Evolutionary conservation across 257 asterid genomes (phyloP), one percentile per base, ranked within the genome.

Genomic region (Lantana camara): DNA sequence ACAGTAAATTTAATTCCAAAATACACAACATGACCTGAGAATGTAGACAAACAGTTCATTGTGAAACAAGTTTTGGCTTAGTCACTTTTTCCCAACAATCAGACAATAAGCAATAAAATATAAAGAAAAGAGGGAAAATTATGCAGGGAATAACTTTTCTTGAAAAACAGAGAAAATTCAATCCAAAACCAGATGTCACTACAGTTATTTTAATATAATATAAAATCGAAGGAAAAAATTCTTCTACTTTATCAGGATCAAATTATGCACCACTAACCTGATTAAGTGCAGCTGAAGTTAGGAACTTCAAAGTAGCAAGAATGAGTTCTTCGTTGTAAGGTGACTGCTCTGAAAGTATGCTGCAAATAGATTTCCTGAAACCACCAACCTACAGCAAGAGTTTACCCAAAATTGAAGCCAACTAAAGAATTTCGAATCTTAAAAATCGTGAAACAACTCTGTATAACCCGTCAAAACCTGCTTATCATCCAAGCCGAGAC

Each of bases 401-500:
- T 47, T 40, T n/a, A 41, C 40, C 46, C 32, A 27, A 9, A 65
- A 81, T 37, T 73, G 78, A 51, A 52, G 70, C 46, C 40, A 66
- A 35, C 64, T 35, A 8, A 67, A 58, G 44, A 52, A 73, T 19
- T 64, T 58, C 15, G 52, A 11, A 35, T 24, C 21, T 60, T 19
- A 74, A 47, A 73, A 64, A 24, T 60, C 44, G 42, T 64, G 57
- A 52, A 29, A 35, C 47, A 42, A 68, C 37, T 47, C 27, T 42
- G 54, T 54, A n/a, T n/a, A 67, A 19, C 48, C 48, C 40, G 58
- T n/a, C 62, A 60, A 64, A 55, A 93, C 99, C 97, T 87, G 95
- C 76, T 82, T 80, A 75, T 88, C 95, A 66, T 84, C 94, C 83
- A 94, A 84, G 71, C 91, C 84, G 57, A 94, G 85, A 77, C 81